These are phyloP conservation scores for Paraphaeosphaeria minitans DNA, from an alignment of 2,329 filamentous ascomycete species.

Conservation along the genomic window DNA sequence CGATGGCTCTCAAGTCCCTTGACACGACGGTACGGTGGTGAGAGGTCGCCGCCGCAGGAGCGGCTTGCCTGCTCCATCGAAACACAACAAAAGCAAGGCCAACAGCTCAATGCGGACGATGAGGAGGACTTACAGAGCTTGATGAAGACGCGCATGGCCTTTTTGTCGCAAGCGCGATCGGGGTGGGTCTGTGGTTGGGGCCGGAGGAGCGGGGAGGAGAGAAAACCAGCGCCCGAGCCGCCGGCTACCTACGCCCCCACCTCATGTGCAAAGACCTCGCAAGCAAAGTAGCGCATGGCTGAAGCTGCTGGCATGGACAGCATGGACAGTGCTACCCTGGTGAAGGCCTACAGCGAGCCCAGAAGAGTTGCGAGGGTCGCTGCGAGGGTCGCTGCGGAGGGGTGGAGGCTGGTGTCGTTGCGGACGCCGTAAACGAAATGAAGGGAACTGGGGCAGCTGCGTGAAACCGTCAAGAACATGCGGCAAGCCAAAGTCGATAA, in stretches of 20 bases:
- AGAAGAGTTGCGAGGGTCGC: neutral
- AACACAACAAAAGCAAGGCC: neutral
- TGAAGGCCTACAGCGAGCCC: neutral
- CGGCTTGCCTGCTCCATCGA: neutral
- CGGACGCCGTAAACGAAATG: neutral
- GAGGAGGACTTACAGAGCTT: constrained; percentile 5
- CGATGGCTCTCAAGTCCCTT: neutral
- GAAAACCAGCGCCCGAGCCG: neutral
- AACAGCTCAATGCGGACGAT: neutral
- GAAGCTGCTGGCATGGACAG: neutral
- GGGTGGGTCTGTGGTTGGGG: constrained; percentile 1
- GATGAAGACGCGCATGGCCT: neutral
- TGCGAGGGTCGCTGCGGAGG: neutral
- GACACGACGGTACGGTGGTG: neutral
- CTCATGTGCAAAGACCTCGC: neutral
- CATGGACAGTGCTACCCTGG: neutral
- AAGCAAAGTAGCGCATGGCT: neutral
- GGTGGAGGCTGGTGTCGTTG: neutral
- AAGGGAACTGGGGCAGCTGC: neutral
- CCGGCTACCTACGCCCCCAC: constrained; percentile 5
- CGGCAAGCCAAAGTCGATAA: neutral
- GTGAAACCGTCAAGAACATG: neutral
- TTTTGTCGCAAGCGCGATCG: neutral
- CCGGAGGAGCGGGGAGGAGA: neutral
- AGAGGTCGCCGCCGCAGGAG: neutral